Conservation (phyloP, 2,329 filamentous ascomycete genomes). For the Aspergillus japonicus region DNA sequence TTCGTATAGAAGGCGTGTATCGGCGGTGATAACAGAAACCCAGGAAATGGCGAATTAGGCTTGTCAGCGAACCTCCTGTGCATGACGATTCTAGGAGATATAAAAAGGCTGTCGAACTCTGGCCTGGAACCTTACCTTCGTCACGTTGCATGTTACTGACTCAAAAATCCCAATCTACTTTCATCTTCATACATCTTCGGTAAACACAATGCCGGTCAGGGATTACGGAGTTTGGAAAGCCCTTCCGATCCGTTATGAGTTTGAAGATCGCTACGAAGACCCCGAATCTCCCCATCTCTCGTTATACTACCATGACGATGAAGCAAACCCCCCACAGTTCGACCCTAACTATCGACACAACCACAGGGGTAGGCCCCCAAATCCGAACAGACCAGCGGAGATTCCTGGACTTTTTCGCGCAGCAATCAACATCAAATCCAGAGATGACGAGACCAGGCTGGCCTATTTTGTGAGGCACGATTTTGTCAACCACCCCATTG, state of each 20-base stretch:
- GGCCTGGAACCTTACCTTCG: too few species aligned
- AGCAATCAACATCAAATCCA: constrained; percentile 22
- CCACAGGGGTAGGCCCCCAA: not conserved
- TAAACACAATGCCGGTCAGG: constrained; percentile 13
- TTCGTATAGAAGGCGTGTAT: too few species aligned
- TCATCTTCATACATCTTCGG: too few species aligned
- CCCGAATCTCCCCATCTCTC: constrained; percentile 15
- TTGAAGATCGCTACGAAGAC: constrained; percentile 11
- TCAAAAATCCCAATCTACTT: too few species aligned
- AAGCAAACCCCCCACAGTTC: not conserved
- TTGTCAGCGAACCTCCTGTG: too few species aligned
- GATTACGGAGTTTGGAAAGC: constrained; percentile 23
- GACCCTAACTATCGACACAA: constrained; percentile 2
- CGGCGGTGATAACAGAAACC: not conserved
- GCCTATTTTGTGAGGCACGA: constrained; percentile 15
- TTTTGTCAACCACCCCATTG: constrained; percentile 11
- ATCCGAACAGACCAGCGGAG: not conserved
- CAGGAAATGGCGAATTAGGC: too few species aligned
- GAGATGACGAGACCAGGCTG: constrained; percentile 14
- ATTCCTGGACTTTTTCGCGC: constrained; percentile 16
- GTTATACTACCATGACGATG: constrained; percentile 8
- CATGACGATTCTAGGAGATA: too few species aligned
- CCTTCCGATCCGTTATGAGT: constrained; percentile 9
- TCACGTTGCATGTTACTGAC: too few species aligned
- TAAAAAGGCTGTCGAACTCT: too few species aligned